Percentiles rank a stretch among this genome's conserved stretches.
Evolutionary conservation across 2,329 filamentous ascomycete genomes (phyloP).

Genomic region (Dactylonectria macrodidyma): DNA sequence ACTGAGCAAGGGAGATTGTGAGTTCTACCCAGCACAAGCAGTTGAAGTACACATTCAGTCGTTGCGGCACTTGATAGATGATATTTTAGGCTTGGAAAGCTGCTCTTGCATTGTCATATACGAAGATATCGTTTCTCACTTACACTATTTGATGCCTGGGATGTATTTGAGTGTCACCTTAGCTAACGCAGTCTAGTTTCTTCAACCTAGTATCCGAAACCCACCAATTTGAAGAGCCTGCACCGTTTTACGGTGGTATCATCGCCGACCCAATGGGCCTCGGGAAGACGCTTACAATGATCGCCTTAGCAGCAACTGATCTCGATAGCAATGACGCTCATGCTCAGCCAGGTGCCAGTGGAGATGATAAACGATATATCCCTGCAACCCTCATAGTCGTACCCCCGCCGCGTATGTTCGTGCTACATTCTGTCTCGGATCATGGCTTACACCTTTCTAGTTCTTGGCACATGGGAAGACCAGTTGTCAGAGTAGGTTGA

Average conservation of each 20-base stretch:
- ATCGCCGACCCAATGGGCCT: slow-evolving; percentile 64
- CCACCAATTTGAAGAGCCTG: slow-evolving; percentile 50
- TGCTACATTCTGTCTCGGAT: not conserved
- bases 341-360: accelerated
- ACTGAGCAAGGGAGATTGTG: slow-evolving; percentile 40
- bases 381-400: slow-evolving; percentile 54
- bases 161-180: not conserved
- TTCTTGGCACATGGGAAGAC: slow-evolving; percentile 57
- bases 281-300: slow-evolving; percentile 62
- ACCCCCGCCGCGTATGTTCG: slow-evolving; percentile 53
- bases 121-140: not conserved
- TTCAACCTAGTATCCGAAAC: slow-evolving; percentile 52
- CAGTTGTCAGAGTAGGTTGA: slow-evolving; percentile 47
- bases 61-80: not conserved
- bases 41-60: not conserved
- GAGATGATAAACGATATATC: not conserved
- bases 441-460: slow-evolving; percentile 40
- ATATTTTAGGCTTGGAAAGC: not conserved
- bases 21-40: slow-evolving; percentile 7
- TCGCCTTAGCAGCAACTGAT: slow-evolving; percentile 55
- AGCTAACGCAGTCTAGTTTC: slow-evolving; percentile 45
- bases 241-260: slow-evolving; percentile 59
- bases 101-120: not conserved
- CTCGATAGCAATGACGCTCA: not conserved
- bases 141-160: not conserved